Base-by-base conservation (phyloP, 768 basidiomycete species). In the Floccularia luteovirens region DNA sequence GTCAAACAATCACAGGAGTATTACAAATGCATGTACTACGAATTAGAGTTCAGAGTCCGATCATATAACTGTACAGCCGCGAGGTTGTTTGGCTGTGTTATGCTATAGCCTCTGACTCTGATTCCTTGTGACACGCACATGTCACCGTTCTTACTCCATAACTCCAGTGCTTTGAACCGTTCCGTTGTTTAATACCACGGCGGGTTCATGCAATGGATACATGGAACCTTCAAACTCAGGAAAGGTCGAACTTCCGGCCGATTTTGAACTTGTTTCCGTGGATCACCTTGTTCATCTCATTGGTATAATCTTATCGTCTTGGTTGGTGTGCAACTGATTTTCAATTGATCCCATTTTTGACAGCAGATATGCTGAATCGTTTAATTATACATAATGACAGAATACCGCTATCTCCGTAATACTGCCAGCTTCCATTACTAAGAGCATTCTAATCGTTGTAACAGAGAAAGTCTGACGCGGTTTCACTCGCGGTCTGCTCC, bases 401-500 rank as follows among this genome's bases (percentile, higher is more conserved):
- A 57, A 91, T 99, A 60, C 86, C 90, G 42, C 70, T 98, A 47
- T 79, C 81, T 27, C 83, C 90, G 78, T 90, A 69, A 52, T 77
- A 69, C 43, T 31, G 48, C 33, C 43, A 42, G 46, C 27, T 48
- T 55, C 50, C 45, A 19, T 43, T 23, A 31, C n/a, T 31, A 5
- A 28, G 22, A 24, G 20, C 14, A 25, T 28, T 38, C 28, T 47
- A 41, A 53, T 33, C 17, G 42, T n/a, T 52, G 43, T 39, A 37
- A 31, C 57, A 91, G 89, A 23, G 86, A 90, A 67, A 79, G 82
- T 48, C 73, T 99, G 47, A 97, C 96, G 33, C 83, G 93, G 40
- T 99, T 99, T 59, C 96, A 99, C 63, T 97, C 93, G 23, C 78
- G 93, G 49, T 79, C 92, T 6, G 75, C 91, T 4, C 94, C 96